Conservation (phyloP, 345 rosid species). For the Pistacia vera region DNA sequence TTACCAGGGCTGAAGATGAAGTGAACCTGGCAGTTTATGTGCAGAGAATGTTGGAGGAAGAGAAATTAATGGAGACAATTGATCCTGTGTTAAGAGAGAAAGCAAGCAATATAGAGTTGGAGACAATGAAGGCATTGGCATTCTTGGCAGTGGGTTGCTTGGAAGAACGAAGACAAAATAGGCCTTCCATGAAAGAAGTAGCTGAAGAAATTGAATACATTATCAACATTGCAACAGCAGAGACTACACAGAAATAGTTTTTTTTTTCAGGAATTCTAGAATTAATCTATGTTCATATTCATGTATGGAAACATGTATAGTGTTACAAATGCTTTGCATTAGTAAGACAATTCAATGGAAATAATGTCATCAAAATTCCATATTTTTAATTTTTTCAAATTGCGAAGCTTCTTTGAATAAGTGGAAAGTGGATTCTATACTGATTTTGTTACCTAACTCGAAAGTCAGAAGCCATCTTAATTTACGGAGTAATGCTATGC, state of each 20-base stretch:
- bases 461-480: no score
- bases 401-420: no score
- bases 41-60: slow-evolving; percentile 41
- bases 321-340: not conserved
- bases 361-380: no score
- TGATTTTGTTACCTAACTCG: no score
- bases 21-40: slow-evolving; percentile 49
- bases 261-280: not conserved
- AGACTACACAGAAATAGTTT: slow-evolving; percentile 11
- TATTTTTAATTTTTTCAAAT: no score
- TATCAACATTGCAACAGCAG: slow-evolving; percentile 22
- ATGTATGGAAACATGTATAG: not conserved
- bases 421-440: no score
- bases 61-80: slow-evolving; percentile 35
- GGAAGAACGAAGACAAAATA: slow-evolving; percentile 61
- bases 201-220: slow-evolving; percentile 57
- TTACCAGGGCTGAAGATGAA: slow-evolving; percentile 40
- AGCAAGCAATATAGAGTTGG: slow-evolving; percentile 33
- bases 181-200: slow-evolving; percentile 70
- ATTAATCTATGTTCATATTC: not conserved
- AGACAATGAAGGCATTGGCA: slow-evolving; percentile 55
- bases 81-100: slow-evolving; percentile 40
- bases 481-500: no score
- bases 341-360: not conserved
- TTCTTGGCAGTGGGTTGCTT: slow-evolving; percentile 47